Conservation (phyloP, 345 rosid species). For the Barbarea vulgaris region DNA sequence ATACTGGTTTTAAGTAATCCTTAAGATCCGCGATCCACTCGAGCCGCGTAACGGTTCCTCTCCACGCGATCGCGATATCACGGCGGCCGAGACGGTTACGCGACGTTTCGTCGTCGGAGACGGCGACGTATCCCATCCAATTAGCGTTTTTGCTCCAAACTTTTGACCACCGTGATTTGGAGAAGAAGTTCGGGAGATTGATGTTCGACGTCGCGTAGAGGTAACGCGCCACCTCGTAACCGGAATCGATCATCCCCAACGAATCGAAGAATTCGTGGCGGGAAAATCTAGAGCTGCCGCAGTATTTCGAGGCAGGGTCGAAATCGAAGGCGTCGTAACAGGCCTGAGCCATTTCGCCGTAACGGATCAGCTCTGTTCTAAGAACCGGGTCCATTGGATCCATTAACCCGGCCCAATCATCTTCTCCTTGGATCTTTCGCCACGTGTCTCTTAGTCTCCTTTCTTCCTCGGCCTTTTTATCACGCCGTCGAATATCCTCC, state of each 20-base stretch:
- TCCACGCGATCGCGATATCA: constrained; percentile 69
- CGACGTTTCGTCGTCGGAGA: constrained; percentile 57
- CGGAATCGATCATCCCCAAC: constrained; percentile 49
- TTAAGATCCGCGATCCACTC: constrained; percentile 83
- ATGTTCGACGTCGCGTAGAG: constrained; percentile 76
- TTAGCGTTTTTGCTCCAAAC: constrained; percentile 84
- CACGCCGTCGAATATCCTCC: constrained; percentile 31
- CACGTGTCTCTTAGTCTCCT: constrained; percentile 53
- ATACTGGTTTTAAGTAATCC: constrained; percentile 64
- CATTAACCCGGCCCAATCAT: constrained; percentile 72
- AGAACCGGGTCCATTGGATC: constrained; percentile 79
- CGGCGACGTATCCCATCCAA: constrained; percentile 90
- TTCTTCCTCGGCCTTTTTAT: constrained; percentile 33
- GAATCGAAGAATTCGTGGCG: constrained; percentile 58
- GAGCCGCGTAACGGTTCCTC: constrained; percentile 78
- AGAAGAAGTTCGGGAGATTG: constrained; percentile 81
- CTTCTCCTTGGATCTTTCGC: constrained; percentile 78
- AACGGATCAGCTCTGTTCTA: constrained; percentile 77
- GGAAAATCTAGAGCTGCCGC: constrained; percentile 71
- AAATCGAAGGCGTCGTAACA: constrained; percentile 84
- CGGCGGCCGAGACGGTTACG: constrained; percentile 64
- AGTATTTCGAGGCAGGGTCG: constrained; percentile 73
- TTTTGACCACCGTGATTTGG: constrained; percentile 79
- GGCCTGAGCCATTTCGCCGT: constrained; percentile 91
- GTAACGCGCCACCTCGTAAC: constrained; percentile 67